Evolutionary conservation across 208 protist genomes (phyloP).

Genomic region (Acanthamoeba rhysodes): DNA sequence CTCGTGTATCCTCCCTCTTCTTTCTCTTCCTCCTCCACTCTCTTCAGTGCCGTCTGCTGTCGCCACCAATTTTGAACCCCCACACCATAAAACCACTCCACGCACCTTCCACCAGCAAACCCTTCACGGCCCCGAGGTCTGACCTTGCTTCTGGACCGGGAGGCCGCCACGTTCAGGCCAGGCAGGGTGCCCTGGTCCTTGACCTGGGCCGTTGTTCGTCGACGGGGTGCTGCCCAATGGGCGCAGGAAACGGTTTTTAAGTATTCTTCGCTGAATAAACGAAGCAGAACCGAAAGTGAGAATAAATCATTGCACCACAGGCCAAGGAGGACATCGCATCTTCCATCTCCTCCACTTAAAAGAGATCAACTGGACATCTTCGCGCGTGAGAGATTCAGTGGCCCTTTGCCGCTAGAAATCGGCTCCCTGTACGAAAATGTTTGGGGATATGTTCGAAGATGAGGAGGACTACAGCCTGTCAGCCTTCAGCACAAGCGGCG

Average conservation of each 20-base stretch:
- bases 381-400: not conserved
- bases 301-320: not conserved
- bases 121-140: too few species aligned
- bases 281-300: not conserved
- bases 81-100: too few species aligned
- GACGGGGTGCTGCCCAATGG: too few species aligned
- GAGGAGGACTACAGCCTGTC: slow-evolving; percentile 52
- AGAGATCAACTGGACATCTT: not conserved
- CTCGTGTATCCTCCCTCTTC: not conserved
- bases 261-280: not conserved
- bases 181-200: too few species aligned
- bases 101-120: too few species aligned
- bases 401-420: too few species aligned
- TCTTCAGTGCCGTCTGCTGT: too few species aligned
- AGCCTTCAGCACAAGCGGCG: not conserved
- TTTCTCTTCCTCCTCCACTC: not conserved
- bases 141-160: too few species aligned
- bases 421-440: not conserved
- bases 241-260: not conserved
- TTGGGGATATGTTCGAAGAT: slow-evolving; percentile 59
- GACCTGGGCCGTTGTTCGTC: too few species aligned
- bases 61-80: too few species aligned
- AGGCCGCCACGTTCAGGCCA: too few species aligned
- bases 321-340: too few species aligned
- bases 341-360: not conserved